Evolutionary conservation across 768 basidiomycete species (phyloP).

Genomic region (Suillus clintonianus): DNA sequence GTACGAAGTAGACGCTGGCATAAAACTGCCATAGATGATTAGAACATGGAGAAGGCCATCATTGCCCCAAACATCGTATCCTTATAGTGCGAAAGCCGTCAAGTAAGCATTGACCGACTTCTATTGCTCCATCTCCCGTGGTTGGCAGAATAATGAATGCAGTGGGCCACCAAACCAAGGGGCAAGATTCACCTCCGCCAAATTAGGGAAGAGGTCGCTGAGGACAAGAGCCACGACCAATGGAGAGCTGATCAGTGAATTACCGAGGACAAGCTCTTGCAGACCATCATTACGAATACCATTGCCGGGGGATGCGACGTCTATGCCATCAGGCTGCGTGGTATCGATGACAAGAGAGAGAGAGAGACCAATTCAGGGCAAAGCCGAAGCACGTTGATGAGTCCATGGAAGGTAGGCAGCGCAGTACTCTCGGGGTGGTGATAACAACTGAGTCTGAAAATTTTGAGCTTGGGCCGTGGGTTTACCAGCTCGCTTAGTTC

Average conservation of each 20-base stretch:
- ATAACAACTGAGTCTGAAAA: slow-evolving; percentile 20
- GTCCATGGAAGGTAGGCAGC: slow-evolving; percentile 21
- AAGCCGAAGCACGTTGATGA: slow-evolving; percentile 9
- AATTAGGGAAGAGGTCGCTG: slow-evolving; percentile 15
- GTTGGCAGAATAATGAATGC: slow-evolving; percentile 4
- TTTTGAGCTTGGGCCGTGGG: slow-evolving; percentile 24
- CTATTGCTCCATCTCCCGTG: background rate
- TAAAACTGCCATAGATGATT: background rate
- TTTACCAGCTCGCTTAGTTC: slow-evolving; percentile 15
- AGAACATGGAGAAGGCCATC: background rate
- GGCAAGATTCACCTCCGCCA: slow-evolving; percentile 21
- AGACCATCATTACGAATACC: background rate
- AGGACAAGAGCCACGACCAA: slow-evolving; percentile 13
- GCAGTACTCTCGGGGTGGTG: slow-evolving; percentile 13
- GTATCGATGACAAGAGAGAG: slow-evolving; percentile 24
- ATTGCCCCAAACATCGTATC: background rate
- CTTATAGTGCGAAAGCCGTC: background rate
- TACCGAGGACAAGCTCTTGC: slow-evolving; percentile 20
- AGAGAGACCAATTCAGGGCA: slow-evolving; percentile 17
- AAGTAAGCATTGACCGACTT: background rate
- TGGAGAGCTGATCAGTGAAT: slow-evolving; percentile 16
- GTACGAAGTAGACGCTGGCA: background rate
- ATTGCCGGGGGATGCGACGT: background rate
- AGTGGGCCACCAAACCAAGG: slow-evolving; percentile 24
- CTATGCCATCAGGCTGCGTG: background rate